Conservation (phyloP, 805 yeast species). For the Lipomyces mesembrius region DNA sequence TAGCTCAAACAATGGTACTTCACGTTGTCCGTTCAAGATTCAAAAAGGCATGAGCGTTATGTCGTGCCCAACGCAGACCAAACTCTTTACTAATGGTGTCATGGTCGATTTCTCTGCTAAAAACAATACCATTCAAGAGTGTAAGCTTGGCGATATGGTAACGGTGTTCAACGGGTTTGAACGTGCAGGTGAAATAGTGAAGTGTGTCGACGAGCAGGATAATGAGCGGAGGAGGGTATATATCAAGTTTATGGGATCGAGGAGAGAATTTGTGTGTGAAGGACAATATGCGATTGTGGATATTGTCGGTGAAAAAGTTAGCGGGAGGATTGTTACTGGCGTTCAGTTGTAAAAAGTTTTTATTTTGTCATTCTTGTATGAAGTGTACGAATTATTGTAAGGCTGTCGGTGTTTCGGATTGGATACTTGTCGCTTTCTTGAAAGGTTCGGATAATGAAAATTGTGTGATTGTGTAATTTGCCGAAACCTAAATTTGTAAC, state of each 20-base stretch:
- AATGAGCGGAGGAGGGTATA: constrained; percentile 5
- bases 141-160: constrained; percentile 19
- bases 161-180: constrained; percentile 25
- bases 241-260: constrained; percentile 17
- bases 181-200: constrained; percentile 24
- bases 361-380: background rate
- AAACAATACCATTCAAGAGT: background rate
- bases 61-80: background rate
- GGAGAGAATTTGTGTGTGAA: constrained; percentile 22
- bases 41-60: constrained; percentile 27
- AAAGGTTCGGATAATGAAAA: background rate
- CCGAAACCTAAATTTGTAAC: background rate
- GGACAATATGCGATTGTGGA: constrained; percentile 27
- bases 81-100: constrained; percentile 13
- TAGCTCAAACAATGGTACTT: constrained; percentile 11
- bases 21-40: background rate
- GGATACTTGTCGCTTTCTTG: background rate
- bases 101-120: constrained; percentile 6
- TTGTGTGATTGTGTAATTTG: background rate
- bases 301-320: constrained; percentile 14
- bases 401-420: background rate
- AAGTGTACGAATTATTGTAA: background rate
- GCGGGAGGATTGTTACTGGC: constrained; percentile 14
- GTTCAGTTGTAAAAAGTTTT: background rate
- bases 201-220: background rate